Evolutionary conservation across 345 rosid species (phyloP).

Genomic region (Lepidium didymum): DNA sequence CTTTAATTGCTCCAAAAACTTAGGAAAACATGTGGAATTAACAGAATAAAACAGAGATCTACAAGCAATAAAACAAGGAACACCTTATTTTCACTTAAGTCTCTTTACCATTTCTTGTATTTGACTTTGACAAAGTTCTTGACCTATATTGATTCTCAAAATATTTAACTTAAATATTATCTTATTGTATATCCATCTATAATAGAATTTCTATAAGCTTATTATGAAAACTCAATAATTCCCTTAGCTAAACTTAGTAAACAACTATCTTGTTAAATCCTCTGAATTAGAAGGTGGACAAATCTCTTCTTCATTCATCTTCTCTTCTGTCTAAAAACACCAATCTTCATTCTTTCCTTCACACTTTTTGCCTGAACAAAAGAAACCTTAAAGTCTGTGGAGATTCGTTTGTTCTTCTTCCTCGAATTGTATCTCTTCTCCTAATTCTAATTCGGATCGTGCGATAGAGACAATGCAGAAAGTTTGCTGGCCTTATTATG

Average conservation of each 20-base stretch:
- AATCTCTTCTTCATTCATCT: constrained; percentile 14
- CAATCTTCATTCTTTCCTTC: background rate
- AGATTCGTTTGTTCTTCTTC: background rate
- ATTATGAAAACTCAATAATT: background rate
- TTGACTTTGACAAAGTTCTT: constrained; percentile 24
- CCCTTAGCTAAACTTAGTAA: constrained; percentile 26
- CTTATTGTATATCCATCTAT: background rate
- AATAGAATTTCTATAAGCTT: background rate
- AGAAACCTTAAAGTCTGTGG: background rate
- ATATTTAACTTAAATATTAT: no score
- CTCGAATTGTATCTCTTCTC: background rate
- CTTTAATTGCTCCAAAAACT: constrained; percentile 4
- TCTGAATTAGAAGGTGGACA: constrained; percentile 12
- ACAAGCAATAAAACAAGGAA: constrained; percentile 25
- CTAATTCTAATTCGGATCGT: background rate
- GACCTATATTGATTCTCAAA: constrained; percentile 3
- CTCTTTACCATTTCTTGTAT: constrained; percentile 20
- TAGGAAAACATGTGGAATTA: constrained; percentile 24
- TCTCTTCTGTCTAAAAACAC: constrained; percentile 8
- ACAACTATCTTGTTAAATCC: constrained; percentile 20
- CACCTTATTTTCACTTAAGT: constrained; percentile 22
- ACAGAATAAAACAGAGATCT: constrained; percentile 27
- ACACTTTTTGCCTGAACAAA: background rate
- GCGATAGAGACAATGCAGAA: constrained; percentile 38
- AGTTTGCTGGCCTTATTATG: constrained; percentile 73